Base-by-base conservation (phyloP, 2,329 filamentous ascomycete species). In the Catunica adiposa region DNA sequence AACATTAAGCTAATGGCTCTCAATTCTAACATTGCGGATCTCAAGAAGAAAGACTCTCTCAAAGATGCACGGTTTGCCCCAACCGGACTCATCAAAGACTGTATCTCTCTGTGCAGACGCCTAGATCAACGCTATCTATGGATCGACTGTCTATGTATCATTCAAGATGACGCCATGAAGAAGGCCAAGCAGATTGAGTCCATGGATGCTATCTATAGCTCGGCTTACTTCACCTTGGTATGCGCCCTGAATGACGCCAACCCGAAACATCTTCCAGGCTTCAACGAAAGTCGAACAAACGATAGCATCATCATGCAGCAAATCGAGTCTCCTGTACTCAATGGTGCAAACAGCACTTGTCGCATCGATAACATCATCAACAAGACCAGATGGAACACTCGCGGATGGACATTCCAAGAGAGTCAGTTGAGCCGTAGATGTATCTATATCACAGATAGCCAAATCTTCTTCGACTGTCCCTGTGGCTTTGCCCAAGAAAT, bases 121-220 rank as follows among this genome's bases (percentile, higher is more conserved):
- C 62, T 73, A 3, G 69, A 68, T 0, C 64, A 70, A 17, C 66
- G 68, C 3, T 67, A 70, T 55, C 63, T 75, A 20, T 74, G 72
- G 72, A 66, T 74, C 20, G 72, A 75, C 58, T 64, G 67, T 23
- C 62, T 72, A 40, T 72, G 70, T 54, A 70, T 72, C 53, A 65
- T 70, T 3, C 72, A 74, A 60, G 69, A 72, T 56, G 68, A 72
- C 54, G 61, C 62, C 3, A 62, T 62, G 25, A 66, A 70, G 55
- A 66, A 66, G 61, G 65, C 66, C 31, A 63, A 64, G 14, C 67
- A 73, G 53, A 62, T 71, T 46, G 62, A 63, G 34, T 64, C 70
- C 55, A 74, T 75, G 71, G 69, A 70, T 15, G 68, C 64, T 51
- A 64, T 73, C 40, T 74, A 72, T 61, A 62, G 68, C 23, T 69